Evolutionary conservation across 2,329 filamentous ascomycete genomes (phyloP).

Genomic region (Colletotrichum eremochloae): DNA sequence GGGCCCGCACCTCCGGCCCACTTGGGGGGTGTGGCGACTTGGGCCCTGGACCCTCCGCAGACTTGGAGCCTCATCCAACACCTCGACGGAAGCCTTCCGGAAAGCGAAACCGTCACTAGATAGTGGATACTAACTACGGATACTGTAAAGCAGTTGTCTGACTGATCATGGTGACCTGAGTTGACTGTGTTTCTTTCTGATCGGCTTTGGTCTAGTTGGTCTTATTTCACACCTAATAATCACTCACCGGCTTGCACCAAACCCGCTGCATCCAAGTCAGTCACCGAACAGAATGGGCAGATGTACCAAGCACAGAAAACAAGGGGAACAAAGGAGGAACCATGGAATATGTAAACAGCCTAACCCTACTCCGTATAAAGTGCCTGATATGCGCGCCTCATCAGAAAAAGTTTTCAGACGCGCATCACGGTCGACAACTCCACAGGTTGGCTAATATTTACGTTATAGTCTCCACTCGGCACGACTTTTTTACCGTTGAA

Average conservation of each 20-base stretch:
- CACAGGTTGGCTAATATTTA: constrained; percentile 40
- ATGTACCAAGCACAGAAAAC: not conserved
- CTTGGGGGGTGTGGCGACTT: constrained; percentile 28
- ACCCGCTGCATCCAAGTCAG: not conserved
- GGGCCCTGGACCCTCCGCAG: constrained; percentile 25
- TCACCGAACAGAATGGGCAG: not conserved
- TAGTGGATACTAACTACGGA: too few relatives aligned
- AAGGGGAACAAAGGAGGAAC: not conserved
- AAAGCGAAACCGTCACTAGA: not conserved
- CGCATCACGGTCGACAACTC: constrained; percentile 20
- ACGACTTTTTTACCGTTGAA: not conserved
- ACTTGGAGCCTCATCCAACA: constrained; percentile 31
- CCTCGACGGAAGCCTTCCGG: constrained; percentile 27
- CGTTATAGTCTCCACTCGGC: constrained; percentile 36
- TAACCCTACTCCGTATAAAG: not conserved
- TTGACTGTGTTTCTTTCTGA: too few relatives aligned
- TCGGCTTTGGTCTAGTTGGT: not conserved
- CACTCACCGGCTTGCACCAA: not conserved
- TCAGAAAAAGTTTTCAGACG: constrained; percentile 34
- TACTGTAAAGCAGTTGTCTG: not conserved
- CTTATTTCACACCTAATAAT: not conserved
- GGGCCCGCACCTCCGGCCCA: constrained; percentile 36
- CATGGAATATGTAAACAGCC: not conserved
- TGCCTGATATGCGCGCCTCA: constrained; percentile 20
- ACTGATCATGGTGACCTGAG: too few relatives aligned